phyloP scores from a whole-genome alignment of 1,284 basidiomycete genomes.

The Rhodotorula glutinis region DNA sequence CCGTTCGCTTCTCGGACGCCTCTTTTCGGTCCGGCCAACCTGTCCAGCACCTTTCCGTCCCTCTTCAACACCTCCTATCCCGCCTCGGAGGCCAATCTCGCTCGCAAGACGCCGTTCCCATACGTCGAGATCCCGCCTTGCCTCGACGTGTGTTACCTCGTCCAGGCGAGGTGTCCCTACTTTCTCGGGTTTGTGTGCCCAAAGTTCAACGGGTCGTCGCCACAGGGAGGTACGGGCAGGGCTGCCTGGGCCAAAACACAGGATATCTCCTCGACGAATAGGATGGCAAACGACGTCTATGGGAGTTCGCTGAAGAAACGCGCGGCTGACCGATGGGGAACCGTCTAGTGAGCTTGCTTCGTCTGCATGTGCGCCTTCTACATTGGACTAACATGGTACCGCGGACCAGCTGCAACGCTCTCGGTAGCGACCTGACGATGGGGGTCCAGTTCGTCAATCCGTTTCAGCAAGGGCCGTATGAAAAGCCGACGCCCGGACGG shows the following conservation, averaged over 20 bases:
- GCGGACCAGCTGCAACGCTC: slow-evolving; percentile 28
- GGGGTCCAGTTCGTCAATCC: slow-evolving; percentile 24
- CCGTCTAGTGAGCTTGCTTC: slow-evolving; percentile 29
- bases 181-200: slow-evolving; percentile 44
- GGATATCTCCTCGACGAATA: neutral
- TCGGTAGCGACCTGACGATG: slow-evolving; percentile 24
- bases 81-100: neutral
- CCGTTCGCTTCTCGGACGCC: slow-evolving; percentile 37
- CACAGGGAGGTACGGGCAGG: slow-evolving; percentile 16
- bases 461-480: neutral
- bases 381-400: too few relatives aligned
- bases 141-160: slow-evolving; percentile 40
- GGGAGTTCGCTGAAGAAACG: neutral
- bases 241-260: slow-evolving; percentile 24
- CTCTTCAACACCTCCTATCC: slow-evolving; percentile 28
- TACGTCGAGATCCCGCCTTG: slow-evolving; percentile 45
- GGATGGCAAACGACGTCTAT: slow-evolving; percentile 20
- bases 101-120: slow-evolving; percentile 35
- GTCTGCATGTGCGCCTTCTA: too few relatives aligned
- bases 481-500: neutral
- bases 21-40: slow-evolving; percentile 23
- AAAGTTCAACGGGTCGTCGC: neutral
- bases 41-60: slow-evolving; percentile 25
- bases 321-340: slow-evolving; percentile 28
- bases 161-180: slow-evolving; percentile 44